Conservation (phyloP, 176 grass and related monocot genomes). For the Musa beccarii region DNA sequence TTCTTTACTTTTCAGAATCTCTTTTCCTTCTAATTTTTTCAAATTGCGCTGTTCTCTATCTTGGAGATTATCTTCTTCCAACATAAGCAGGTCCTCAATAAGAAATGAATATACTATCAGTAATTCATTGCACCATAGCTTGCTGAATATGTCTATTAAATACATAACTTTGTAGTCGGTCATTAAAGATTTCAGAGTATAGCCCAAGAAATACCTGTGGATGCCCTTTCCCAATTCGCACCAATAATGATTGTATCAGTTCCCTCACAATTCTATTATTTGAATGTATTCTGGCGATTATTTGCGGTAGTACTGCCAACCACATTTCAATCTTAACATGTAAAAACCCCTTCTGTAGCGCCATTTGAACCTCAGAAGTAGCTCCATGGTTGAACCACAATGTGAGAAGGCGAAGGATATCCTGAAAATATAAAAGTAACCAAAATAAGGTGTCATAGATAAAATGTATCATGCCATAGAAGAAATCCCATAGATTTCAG, state of each 20-base stretch:
- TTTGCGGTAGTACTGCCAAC: conserved; percentile 94
- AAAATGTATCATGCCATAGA: no score
- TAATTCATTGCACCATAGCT: no score
- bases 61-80: no score
- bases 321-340: conserved; percentile 99
- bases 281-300: conserved; percentile 99
- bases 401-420: conserved; percentile 93
- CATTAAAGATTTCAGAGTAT: not conserved
- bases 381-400: conserved; percentile 95
- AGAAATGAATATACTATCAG: no score
- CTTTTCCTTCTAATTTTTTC: no score
- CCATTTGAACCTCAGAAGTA: conserved; percentile 80
- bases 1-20: no score
- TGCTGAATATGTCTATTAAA: no score
- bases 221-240: conserved; percentile 84
- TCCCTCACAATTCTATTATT: conserved; percentile 86
- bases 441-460: no score
- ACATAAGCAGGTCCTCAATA: no score
- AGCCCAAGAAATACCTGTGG: conserved; percentile 61
- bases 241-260: conserved; percentile 88
- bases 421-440: conserved; percentile 35
- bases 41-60: no score
- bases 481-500: not conserved
- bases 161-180: no score
- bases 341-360: conserved; percentile 76